Evolutionary conservation across 257 asterid species (phyloP), one percentile per base, ranked within the genome.

Genomic region (Euphrasia confusa): DNA sequence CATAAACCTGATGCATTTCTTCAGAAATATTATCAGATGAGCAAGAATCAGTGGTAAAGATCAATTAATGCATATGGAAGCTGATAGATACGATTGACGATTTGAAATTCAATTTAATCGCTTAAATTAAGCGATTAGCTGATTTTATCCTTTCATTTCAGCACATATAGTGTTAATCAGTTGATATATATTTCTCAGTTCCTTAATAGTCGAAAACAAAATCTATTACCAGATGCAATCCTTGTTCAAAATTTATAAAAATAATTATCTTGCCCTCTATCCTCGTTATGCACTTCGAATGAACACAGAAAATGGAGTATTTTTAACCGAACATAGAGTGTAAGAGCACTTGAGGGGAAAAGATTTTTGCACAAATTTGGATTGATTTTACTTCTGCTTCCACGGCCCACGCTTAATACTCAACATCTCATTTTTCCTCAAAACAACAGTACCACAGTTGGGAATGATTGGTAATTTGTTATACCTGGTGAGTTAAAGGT

Each of bases 401-500:
- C 54, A n/a, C n/a, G n/a, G n/a, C n/a, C n/a, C n/a, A 63, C 48
- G 13, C 33, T 17, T 8, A 37, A 45, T 58, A 45, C 15, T 24
- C 28, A 57, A 66, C 14, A 17, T 32, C 40, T 69, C 35, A 45
- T 50, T 32, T 63, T 59, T 32, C 55, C 56, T 60, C 67, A 64
- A 54, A 68, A 58, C 60, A 54, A 68, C 14, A 63, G 52, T 45
- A 11, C n/a, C 52, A 12, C 52, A 52, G 68, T 63, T 54, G 8
- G 58, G 21, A 49, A 65, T 62, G 27, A 73, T 60, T 26, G 27
- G 32, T 52, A 35, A 18, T 71, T 60, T 26, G 27, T 26, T 52
- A 35, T 87, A 92, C 99, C 99, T 92, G 95, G 81, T 89, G 89
- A 72, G 89, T 81, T 68, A 89, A 84, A 18, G 97, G 96, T 81